Base-by-base conservation (phyloP, 495 filamentous ascomycete species). In the Neurospora sp. region DNA sequence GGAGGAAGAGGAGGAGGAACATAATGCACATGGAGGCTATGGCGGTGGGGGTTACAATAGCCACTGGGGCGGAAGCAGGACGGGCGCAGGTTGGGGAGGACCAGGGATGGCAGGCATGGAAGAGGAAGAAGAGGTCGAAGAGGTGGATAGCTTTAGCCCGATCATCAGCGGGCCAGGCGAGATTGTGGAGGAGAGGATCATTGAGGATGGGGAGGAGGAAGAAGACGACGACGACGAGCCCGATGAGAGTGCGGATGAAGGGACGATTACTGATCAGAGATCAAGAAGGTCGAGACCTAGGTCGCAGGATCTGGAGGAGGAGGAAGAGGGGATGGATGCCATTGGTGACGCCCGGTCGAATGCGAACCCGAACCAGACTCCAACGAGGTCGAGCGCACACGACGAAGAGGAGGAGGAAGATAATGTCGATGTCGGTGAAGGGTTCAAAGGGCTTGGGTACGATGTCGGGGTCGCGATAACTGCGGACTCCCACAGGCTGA, bases 51-150 rank as follows among this genome's bases (percentile, higher is more conserved):
- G 48, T 27, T 39, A 6, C 16, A 73, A 40, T 16, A 59, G 11
- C 11, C 5, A 14, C 4, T 72, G 82, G 89, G 75, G 91, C 94
- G 41, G 94, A 94, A 71, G 90, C 92, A 74, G 93, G 94, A 74
- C 92, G 93, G 80, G 92, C 94, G 40, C 87, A 91, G 71, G 91
- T 91, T 71, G 89, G 87, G 11, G 75, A 77, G 42, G 81, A 74
- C 39, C 72, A 72, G 5, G 76, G 73, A 44, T 74, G 68, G 70
- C 76, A 72, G 53, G 53, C 1, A 65, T 65, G 53, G 79, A 75
- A 16, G 76, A 73, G 2, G 83, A 83, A 2, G 83, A 84, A 0
- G 82, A 82, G 10, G 75, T 91, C 5, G 91, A 93, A 76, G 91
- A 93, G 78, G 91, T 92, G 8, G 91, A 93, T 12, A 79, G 86